These are phyloP conservation scores for Taxillus chinensis DNA, from an alignment of 164 flowering plant species.

Conservation along the genomic window DNA sequence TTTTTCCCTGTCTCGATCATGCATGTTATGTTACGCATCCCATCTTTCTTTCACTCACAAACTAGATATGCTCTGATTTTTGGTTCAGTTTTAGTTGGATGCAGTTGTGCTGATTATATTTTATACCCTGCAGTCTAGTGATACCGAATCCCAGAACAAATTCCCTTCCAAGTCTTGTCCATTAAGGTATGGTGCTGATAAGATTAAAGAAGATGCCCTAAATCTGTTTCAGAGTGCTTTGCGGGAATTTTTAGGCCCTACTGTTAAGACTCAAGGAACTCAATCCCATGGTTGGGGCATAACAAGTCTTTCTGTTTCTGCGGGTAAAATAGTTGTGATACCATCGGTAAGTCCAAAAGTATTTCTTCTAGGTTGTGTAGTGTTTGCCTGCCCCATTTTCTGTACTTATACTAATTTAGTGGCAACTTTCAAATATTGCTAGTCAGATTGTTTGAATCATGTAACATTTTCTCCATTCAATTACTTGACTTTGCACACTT, in stretches of 20 bases:
- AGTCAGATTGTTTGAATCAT: too few species aligned
- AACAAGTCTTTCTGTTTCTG: conserved; percentile 74
- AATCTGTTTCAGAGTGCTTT: conserved; percentile 67
- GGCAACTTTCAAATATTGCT: too few species aligned
- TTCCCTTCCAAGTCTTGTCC: conserved; percentile 93
- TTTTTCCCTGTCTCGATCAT: not conserved
- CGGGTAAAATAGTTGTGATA: conserved; percentile 64
- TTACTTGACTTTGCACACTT: too few species aligned
- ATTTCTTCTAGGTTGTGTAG: conserved; percentile 1
- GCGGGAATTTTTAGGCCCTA: conserved; percentile 61
- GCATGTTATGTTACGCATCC: not conserved
- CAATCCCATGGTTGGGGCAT: conserved; percentile 53
- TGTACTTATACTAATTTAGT: not conserved
- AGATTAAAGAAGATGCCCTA: conserved; percentile 81
- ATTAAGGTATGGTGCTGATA: conserved; percentile 68
- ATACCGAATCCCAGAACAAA: conserved; percentile 56
- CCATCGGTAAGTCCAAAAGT: conserved; percentile 56
- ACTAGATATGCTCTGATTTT: not conserved
- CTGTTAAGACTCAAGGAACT: conserved; percentile 26
- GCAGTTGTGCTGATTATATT: conserved; percentile 7
- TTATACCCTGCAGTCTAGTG: conserved; percentile 30
- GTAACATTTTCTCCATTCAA: too few species aligned
- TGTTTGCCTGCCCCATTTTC: not conserved
- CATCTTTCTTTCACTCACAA: not conserved
- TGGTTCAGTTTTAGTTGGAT: not conserved